Conservation (phyloP, 345 rosid genomes). For the Linum tenue region DNA sequence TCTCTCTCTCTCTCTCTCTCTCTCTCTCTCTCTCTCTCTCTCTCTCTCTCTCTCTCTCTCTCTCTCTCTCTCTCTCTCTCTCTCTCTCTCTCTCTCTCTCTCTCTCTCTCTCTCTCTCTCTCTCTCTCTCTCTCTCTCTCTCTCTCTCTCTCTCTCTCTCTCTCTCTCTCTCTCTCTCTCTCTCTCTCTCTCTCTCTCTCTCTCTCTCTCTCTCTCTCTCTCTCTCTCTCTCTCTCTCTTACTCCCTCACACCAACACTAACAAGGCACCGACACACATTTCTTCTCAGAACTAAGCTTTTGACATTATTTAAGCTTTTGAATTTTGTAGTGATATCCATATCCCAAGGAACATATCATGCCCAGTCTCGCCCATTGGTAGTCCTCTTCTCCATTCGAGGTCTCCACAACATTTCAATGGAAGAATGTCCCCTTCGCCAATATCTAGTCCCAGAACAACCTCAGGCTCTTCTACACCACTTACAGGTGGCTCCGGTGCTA, state of each 20-base stretch:
- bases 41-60: neutral
- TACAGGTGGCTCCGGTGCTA: constrained; percentile 41
- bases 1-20: neutral
- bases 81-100: constrained; percentile 27
- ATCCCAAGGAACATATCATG: constrained; percentile 44
- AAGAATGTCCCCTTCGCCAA: constrained; percentile 57
- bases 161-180: constrained; percentile 27
- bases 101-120: constrained; percentile 27
- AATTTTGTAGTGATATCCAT: constrained; percentile 35
- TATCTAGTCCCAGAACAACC: constrained; percentile 48
- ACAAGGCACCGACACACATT: no score
- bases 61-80: constrained; percentile 27
- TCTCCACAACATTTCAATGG: constrained; percentile 45
- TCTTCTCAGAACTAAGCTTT: neutral
- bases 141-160: constrained; percentile 27
- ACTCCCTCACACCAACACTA: neutral
- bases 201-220: constrained; percentile 27
- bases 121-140: constrained; percentile 27
- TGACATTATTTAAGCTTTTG: neutral
- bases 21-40: neutral
- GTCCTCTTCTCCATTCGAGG: constrained; percentile 48
- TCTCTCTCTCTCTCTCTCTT: constrained; percentile 16
- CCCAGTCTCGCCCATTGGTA: constrained; percentile 57
- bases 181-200: constrained; percentile 27
- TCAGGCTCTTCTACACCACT: constrained; percentile 56